Conservation (phyloP, 1,284 basidiomycete species). For the Ceratobasidium sp. region DNA sequence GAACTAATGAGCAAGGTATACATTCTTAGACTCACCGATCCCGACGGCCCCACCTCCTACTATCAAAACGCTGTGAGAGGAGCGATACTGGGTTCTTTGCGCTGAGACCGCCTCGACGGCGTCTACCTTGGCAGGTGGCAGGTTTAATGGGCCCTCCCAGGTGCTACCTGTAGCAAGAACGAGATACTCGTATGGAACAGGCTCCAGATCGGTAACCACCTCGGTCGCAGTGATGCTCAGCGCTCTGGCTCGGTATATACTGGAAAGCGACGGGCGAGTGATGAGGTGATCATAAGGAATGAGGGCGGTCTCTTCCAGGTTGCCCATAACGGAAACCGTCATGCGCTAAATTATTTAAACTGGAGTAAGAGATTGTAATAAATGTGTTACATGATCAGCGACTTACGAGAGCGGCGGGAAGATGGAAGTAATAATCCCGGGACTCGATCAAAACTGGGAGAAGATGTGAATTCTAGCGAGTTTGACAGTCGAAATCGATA, state of each 20-base stretch:
- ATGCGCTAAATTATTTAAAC: constrained; percentile 58
- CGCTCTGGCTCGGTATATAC: constrained; percentile 21
- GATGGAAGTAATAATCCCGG: constrained; percentile 60
- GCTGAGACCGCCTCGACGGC: constrained; percentile 60
- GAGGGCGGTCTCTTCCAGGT: constrained; percentile 60
- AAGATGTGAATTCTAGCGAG: not conserved
- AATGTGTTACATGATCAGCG: not conserved
- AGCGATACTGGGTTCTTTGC: constrained; percentile 65
- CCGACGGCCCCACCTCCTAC: constrained; percentile 76
- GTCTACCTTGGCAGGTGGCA: constrained; percentile 62
- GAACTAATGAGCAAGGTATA: no score
- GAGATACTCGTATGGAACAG: constrained; percentile 56
- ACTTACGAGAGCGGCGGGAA: constrained; percentile 49
- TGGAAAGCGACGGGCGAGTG: not conserved
- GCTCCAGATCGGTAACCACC: constrained; percentile 42
- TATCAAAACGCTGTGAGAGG: constrained; percentile 67
- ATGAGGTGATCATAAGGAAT: constrained; percentile 61
- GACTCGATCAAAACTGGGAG: constrained; percentile 61
- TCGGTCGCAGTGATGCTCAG: constrained; percentile 31
- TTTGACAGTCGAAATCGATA: not conserved
- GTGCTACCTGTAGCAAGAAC: constrained; percentile 70
- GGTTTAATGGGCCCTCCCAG: constrained; percentile 67
- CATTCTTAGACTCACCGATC: constrained; percentile 67
- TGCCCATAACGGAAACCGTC: constrained; percentile 59
- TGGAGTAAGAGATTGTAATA: constrained; percentile 53